A percentile compares a stretch with the other conserved stretches of the same genome.
These are phyloP conservation scores for Geranium rotundifolium DNA, from an alignment of 345 rosid species.

Conservation along the genomic window DNA sequence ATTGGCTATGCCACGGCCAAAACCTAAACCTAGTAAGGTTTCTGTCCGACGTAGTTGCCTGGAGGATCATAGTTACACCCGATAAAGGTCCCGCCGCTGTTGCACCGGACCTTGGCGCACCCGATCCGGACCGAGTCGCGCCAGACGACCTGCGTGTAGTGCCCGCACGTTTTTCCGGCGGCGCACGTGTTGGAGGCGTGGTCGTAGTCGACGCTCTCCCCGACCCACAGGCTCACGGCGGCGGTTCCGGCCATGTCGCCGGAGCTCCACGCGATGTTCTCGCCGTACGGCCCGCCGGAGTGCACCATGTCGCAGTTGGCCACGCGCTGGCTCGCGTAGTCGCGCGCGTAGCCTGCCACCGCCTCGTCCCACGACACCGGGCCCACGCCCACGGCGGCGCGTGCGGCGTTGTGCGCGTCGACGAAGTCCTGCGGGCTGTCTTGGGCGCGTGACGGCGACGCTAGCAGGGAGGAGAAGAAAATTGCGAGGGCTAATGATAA, in stretches of 20 bases:
- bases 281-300: slow-evolving; percentile 54
- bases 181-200: slow-evolving; percentile 39
- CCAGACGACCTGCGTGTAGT: slow-evolving; percentile 75
- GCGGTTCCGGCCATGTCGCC: slow-evolving; percentile 23
- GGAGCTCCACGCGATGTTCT: slow-evolving; percentile 42
- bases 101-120: slow-evolving; percentile 56
- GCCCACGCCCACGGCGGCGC: slow-evolving; percentile 26
- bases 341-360: slow-evolving; percentile 35
- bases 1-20: not conserved
- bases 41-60: slow-evolving; percentile 37
- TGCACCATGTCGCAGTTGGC: slow-evolving; percentile 36
- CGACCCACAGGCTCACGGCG: slow-evolving; percentile 47
- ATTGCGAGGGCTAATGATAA: not conserved
- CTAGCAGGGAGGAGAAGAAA: not conserved
- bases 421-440: slow-evolving; percentile 31
- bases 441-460: slow-evolving; percentile 9
- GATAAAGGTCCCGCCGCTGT: slow-evolving; percentile 36
- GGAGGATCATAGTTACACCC: slow-evolving; percentile 55
- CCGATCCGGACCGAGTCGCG: slow-evolving; percentile 38
- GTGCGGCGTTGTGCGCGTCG: slow-evolving; percentile 42
- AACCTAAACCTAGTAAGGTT: slow-evolving; percentile 28
- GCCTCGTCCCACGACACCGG: slow-evolving; percentile 36
- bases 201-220: slow-evolving; percentile 39
- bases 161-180: slow-evolving; percentile 37
- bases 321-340: slow-evolving; percentile 22